Evolutionary conservation across 1,139 yeast genomes (phyloP).

Genomic region (Yamadazyma membranifaciens): DNA sequence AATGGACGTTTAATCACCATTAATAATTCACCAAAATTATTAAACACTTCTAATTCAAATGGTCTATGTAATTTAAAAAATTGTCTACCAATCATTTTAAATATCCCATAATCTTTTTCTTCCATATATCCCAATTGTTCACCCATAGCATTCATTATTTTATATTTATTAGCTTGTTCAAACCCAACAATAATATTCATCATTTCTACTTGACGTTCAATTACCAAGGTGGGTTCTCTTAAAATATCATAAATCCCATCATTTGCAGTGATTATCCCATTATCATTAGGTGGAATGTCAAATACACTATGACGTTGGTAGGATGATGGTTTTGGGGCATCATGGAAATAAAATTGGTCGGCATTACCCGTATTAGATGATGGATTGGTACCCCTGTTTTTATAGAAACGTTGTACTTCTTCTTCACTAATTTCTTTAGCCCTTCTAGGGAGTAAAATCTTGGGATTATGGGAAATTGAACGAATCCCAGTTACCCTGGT

Average conservation of each 20-base stretch:
- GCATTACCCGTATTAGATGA: constrained; percentile 2
- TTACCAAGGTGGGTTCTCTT: constrained; percentile 76
- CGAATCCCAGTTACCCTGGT: neutral
- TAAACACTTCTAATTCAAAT: constrained; percentile 77
- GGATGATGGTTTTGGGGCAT: constrained; percentile 28
- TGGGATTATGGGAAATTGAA: constrained; percentile 1
- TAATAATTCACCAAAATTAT: constrained; percentile 64
- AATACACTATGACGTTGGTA: constrained; percentile 30
- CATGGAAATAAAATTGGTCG: constrained; percentile 29
- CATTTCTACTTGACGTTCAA: constrained; percentile 84
- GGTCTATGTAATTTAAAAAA: constrained; percentile 83
- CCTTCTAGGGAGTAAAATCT: constrained; percentile 13
- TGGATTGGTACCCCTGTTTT: constrained; percentile 10
- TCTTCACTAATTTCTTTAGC: constrained; percentile 40
- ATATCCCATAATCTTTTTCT: constrained; percentile 73
- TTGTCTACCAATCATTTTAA: constrained; percentile 74
- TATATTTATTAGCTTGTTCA: constrained; percentile 85
- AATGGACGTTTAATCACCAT: constrained; percentile 79
- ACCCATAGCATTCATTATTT: constrained; percentile 71
- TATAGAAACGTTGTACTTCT: constrained; percentile 28
- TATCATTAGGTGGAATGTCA: constrained; percentile 37
- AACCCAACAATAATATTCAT: constrained; percentile 85
- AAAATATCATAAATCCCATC: constrained; percentile 60
- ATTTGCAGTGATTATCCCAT: constrained; percentile 48
- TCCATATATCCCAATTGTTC: constrained; percentile 75